These are phyloP conservation scores for Panaeolus papilionaceus DNA, from an alignment of 768 basidiomycete genomes.

Conservation along the genomic window DNA sequence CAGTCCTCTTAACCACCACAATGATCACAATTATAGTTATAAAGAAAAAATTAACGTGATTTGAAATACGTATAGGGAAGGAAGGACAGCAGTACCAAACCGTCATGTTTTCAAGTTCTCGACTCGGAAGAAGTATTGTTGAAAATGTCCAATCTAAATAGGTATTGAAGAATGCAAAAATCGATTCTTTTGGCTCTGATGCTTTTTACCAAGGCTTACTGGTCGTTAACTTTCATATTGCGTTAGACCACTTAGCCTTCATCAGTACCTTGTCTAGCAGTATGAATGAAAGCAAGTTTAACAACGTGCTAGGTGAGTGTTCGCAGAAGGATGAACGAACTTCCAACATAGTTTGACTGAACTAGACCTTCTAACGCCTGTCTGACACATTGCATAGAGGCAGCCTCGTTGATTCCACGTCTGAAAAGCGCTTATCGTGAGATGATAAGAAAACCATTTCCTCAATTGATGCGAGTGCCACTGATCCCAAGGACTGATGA, in stretches of 20 bases:
- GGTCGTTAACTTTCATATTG: background rate
- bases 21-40: background rate
- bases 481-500: too few relatives aligned
- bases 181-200: too few relatives aligned
- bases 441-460: too few relatives aligned
- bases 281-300: background rate
- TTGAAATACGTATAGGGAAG: background rate
- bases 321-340: too few relatives aligned
- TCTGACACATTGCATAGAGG: background rate
- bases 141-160: too few relatives aligned
- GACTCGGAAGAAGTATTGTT: too few relatives aligned
- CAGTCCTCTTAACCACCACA: constrained; percentile 1
- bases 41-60: background rate
- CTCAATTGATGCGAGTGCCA: background rate
- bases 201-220: too few relatives aligned
- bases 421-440: too few relatives aligned
- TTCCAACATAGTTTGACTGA: background rate
- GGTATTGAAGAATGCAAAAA: too few relatives aligned
- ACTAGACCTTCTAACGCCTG: background rate
- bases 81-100: background rate
- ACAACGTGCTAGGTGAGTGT: too few relatives aligned
- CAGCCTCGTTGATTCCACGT: background rate
- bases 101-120: background rate
- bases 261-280: background rate
- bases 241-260: background rate